Base-by-base conservation (phyloP, 371 early-diverging fungal species). In the Nosema muscidifuracis region DNA sequence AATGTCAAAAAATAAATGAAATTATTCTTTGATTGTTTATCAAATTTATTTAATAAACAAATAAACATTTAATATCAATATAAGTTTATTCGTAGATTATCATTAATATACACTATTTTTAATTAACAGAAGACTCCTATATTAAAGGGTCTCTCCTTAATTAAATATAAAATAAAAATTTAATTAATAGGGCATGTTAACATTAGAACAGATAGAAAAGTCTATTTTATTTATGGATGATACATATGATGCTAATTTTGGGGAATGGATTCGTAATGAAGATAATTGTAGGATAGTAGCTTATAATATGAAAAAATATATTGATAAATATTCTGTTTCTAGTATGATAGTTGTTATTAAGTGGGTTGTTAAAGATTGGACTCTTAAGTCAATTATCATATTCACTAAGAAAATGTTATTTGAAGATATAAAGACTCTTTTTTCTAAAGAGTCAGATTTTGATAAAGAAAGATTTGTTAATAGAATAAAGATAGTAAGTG, bases 221-320 rank as follows among this genome's bases (percentile, higher is more conserved):
- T 75, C 81, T 15, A 78, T 84, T 43, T 60, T 50, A 38, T 57
- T 70, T 43, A 84, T 84, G 85, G 85, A 84, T 71, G 63, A 70
- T 15, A 68, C 71, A 22, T 84, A 84, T 69, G 85, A 84, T 71
- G 83, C 85, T 20, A 84, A 84, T 73, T 84, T 84, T 72, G 85
- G 83, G 4, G 78, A 81, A n/a, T 84, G 85, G 85, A 82, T 84
- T 20, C 34, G 79, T 31, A 83, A 81, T 55, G 83, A 83, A 67
- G 79, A 82, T 18, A 84, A 84, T 66, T 65, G 74, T 33, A 73
- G 75, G 13, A 76, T 81, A 33, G 65, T 84, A 42, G 80, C 75
- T 20, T 56, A 51, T 40, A 73, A 79, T 60, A 65, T 84, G 40
- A 75, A 74, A 50, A 77, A 81, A 60, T 84, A 83, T 65, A 38